phyloP scores from a whole-genome alignment of 495 filamentous ascomycete genomes.

The Podospora fimiseda region DNA sequence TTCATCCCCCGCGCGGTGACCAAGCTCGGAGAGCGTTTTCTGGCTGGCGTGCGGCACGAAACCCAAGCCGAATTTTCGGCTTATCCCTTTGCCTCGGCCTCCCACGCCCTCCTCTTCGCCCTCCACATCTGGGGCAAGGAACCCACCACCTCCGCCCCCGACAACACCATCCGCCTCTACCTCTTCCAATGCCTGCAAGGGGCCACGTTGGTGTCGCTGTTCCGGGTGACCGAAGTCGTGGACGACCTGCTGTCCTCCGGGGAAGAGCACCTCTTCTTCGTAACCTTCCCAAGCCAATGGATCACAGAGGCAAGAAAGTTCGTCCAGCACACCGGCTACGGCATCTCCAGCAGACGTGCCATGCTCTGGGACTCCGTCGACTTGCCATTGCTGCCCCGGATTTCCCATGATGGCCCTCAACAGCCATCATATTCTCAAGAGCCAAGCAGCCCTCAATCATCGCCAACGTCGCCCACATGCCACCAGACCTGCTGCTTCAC shows the following conservation, averaged over 20 bases:
- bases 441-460: no score
- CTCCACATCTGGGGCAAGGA: background rate
- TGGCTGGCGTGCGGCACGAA: no score
- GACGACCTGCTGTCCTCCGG: background rate
- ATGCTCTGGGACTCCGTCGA: no score
- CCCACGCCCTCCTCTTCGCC: background rate
- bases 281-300: constrained; percentile 11
- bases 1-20: constrained; percentile 15
- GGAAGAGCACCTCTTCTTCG: constrained; percentile 12
- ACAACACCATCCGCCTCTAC: background rate
- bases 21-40: constrained; percentile 2
- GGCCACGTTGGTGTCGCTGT: no score
- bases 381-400: no score
- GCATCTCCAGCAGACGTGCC: constrained; percentile 25
- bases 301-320: constrained; percentile 12
- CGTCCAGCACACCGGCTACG: constrained; percentile 28
- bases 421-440: background rate
- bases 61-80: background rate
- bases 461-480: background rate
- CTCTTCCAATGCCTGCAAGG: no score
- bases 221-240: background rate
- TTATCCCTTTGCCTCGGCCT: background rate
- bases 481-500: background rate
- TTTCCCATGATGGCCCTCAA: background rate
- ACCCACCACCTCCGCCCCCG: background rate